phyloP scores from a whole-genome alignment of 768 basidiomycete species.

The Rhizopogon vinicolor region DNA sequence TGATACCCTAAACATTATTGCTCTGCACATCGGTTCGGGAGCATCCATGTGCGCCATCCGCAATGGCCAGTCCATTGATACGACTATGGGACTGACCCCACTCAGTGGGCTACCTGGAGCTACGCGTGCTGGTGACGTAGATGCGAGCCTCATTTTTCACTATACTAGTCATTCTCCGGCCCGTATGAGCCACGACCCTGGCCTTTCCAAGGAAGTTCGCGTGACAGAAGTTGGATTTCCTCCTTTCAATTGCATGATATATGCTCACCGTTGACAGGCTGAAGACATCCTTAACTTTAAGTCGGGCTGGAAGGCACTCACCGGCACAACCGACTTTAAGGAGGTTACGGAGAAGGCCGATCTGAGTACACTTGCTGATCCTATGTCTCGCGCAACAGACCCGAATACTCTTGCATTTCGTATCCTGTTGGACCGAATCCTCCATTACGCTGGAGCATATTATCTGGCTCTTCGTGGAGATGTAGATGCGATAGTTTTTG shows the following conservation, averaged over 20 bases:
- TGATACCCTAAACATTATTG: conserved; percentile 63
- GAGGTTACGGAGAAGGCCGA: conserved; percentile 49
- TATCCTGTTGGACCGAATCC: conserved; percentile 72
- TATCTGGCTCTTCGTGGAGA: conserved; percentile 62
- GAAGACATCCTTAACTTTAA: conserved; percentile 73
- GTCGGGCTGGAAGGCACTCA: conserved; percentile 73
- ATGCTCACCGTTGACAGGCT: conserved; percentile 36
- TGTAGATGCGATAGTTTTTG: conserved; percentile 80
- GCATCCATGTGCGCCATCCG: conserved; percentile 78
- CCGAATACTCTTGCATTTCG: conserved; percentile 63
- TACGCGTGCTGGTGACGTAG: conserved; percentile 78
- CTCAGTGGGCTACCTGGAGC: conserved; percentile 86
- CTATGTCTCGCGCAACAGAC: conserved; percentile 20
- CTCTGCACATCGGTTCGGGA: conserved; percentile 88
- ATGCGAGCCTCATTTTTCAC: conserved; percentile 88
- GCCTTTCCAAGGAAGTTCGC: conserved; percentile 39
- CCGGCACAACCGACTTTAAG: conserved; percentile 81
- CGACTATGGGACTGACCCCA: conserved; percentile 90
- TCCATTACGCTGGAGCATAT: conserved; percentile 71
- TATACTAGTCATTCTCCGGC: conserved; percentile 50
- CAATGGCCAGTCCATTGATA: conserved; percentile 73
- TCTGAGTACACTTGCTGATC: conserved; percentile 12
- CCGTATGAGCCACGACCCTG: conserved; percentile 51
- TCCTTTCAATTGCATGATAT: neutral
- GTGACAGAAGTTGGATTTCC: conserved; percentile 42